Conservation (phyloP, 2,329 filamentous ascomycete genomes). For the Scopulariopsis brevicaulis region DNA sequence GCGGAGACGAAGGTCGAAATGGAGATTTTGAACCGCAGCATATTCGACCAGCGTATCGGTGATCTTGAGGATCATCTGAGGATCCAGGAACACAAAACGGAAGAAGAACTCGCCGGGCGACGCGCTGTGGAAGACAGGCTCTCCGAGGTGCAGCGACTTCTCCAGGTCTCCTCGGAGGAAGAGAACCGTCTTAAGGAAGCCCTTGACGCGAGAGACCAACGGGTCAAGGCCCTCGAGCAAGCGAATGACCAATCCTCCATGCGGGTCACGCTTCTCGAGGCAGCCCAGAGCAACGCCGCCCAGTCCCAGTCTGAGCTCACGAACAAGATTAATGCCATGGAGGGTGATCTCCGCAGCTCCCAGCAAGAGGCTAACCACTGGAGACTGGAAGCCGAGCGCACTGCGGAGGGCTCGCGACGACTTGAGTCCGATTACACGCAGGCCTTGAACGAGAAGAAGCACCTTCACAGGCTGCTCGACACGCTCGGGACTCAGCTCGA, state of each 20-base stretch:
- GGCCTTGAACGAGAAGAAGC: conserved; percentile 51
- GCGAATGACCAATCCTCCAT: conserved; percentile 41
- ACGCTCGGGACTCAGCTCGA: conserved; percentile 69
- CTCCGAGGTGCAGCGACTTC: conserved; percentile 58
- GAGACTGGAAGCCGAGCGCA: conserved; percentile 49
- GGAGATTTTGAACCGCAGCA: conserved; percentile 49
- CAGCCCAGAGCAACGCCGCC: conserved; percentile 47
- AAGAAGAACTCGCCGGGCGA: conserved; percentile 51
- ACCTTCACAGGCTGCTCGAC: conserved; percentile 61
- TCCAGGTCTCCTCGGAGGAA: conserved; percentile 61
- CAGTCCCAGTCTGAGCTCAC: conserved; percentile 43
- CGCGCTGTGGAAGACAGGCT: conserved; percentile 61
- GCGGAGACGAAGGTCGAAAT: conserved; percentile 48
- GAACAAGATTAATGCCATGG: conserved; percentile 40
- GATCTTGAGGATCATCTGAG: conserved; percentile 61
- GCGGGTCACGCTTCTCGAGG: conserved; percentile 56
- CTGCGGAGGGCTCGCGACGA: conserved; percentile 37
- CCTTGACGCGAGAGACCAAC: conserved; percentile 58
- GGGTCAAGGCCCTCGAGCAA: conserved; percentile 49
- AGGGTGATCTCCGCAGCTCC: conserved; percentile 42
- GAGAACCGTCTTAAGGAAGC: conserved; percentile 55
- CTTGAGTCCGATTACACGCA: conserved; percentile 36
- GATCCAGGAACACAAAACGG: conserved; percentile 35
- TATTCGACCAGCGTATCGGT: conserved; percentile 48
- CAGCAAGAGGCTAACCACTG: conserved; percentile 48